Evolutionary conservation across 208 protist genomes (phyloP), one percentile per base, ranked within the genome.

Genomic region (Acanthamoeba lugdunensis): DNA sequence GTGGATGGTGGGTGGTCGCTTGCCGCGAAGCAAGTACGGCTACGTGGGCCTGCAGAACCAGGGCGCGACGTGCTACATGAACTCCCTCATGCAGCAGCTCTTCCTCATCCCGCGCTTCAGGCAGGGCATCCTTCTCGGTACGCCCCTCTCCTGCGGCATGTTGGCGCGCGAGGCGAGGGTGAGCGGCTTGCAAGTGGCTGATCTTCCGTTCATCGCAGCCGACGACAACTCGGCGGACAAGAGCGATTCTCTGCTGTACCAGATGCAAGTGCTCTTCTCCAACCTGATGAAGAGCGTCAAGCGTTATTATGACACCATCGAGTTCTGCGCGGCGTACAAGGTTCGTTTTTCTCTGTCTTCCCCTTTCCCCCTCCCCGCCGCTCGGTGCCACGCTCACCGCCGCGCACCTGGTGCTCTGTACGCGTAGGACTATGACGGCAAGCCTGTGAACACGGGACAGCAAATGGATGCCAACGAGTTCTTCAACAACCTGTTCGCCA

Each of bases 31-130:
- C 37, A 37, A 91, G 5, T 96, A 84, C 33, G 96, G 96, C 25
- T 97, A 95, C 81, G 96, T 97, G 18, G 97, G 97, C 67, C 56
- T 98, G 16, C 82, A 94, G 85, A 98, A 98, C 87, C 95, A 96
- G 48, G 97, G 96, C n/a, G 96, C 96, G 11, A 98, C 97, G 4
- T 98, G 97, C 94, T 98, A 98, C 93, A 97, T 98, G 95, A 98
- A 98, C 93, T 97, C 96, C 21, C 65, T 97, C 14, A 37, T 97
- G 25, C 97, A 97, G 90, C 97, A 98, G 94, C 85, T 98, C 16
- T 97, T 93, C 79, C n/a, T 94, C 45, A 81, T 96, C 45, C 95
- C 94, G 11, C 28, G 87, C 30, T 95, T 95, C 71, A 71, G 95
- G 21, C n/a, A 82, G 33, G 94, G 89, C 33, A 81, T 95, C 54